These are phyloP conservation scores for Paramecium biaurelia DNA, from an alignment of 73 alveolate genomes.

Conservation along the genomic window DNA sequence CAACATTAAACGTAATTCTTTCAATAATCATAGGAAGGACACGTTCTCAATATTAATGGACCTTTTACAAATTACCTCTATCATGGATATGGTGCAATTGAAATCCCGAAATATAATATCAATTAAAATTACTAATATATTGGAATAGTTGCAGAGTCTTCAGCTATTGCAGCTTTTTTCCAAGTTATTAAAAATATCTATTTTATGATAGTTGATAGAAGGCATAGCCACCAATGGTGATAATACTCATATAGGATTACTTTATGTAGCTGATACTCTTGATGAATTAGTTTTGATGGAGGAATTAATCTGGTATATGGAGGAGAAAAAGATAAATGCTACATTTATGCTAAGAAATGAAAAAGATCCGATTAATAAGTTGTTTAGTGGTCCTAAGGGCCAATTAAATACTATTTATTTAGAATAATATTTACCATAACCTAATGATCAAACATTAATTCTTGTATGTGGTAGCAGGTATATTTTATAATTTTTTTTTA, in stretches of 20 bases:
- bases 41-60: not conserved
- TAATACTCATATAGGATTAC: constrained; percentile 35
- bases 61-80: constrained; percentile 10
- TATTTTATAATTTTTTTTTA: not conserved
- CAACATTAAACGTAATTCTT: not conserved
- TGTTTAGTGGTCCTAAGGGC: constrained; percentile 14
- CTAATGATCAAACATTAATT: not conserved
- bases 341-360: not conserved
- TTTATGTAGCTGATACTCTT: not conserved
- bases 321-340: constrained; percentile 24
- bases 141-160: constrained; percentile 34
- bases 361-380: not conserved
- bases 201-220: not conserved
- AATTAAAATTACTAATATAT: not conserved
- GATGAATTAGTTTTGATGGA: constrained; percentile 18
- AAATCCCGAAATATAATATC: not conserved
- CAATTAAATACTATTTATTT: not conserved
- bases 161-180: constrained; percentile 40
- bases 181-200: not conserved
- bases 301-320: constrained; percentile 9
- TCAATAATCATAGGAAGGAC: not conserved
- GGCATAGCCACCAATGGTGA: constrained; percentile 57
- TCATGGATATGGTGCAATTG: constrained; percentile 28
- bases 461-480: constrained; percentile 6
- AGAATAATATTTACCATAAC: not conserved